These are phyloP conservation scores for Cubamyces lactineus DNA, from an alignment of 768 basidiomycete genomes.

Conservation along the genomic window DNA sequence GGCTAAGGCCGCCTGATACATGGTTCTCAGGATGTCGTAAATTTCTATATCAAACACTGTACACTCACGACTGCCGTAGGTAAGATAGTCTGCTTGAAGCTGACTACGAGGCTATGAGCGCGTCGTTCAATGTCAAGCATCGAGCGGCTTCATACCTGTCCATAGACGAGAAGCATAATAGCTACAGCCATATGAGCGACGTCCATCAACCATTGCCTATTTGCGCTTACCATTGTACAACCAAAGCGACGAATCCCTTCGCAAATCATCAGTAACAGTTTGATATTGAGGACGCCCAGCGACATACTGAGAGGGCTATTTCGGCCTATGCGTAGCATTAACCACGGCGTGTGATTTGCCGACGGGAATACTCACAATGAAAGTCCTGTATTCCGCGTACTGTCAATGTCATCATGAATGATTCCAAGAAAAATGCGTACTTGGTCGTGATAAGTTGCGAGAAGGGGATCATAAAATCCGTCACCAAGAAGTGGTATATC, in stretches of 20 bases:
- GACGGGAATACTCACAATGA: constrained; percentile 21
- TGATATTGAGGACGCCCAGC: not conserved
- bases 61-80: constrained; percentile 16
- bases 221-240: constrained; percentile 27
- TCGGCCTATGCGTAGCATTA: constrained; percentile 16
- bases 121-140: too few relatives aligned
- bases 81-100: not conserved
- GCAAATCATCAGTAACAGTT: not conserved
- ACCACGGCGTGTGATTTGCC: not conserved
- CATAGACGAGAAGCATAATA: constrained; percentile 28
- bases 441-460: constrained; percentile 22
- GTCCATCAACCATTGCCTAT: too few relatives aligned
- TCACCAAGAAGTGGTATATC: constrained; percentile 30
- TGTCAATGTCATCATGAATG: not conserved
- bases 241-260: constrained; percentile 23
- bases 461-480: constrained; percentile 27
- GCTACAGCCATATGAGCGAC: constrained; percentile 1
- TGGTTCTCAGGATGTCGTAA: not conserved
- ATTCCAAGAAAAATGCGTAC: constrained; percentile 4
- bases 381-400: constrained; percentile 16
- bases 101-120: not conserved
- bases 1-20: not conserved
- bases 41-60: not conserved
- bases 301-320: constrained; percentile 25
- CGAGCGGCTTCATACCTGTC: not conserved